phyloP scores from a whole-genome alignment of 2,329 filamentous ascomycete genomes.

The Phaeosphaeriaceae sp. region DNA sequence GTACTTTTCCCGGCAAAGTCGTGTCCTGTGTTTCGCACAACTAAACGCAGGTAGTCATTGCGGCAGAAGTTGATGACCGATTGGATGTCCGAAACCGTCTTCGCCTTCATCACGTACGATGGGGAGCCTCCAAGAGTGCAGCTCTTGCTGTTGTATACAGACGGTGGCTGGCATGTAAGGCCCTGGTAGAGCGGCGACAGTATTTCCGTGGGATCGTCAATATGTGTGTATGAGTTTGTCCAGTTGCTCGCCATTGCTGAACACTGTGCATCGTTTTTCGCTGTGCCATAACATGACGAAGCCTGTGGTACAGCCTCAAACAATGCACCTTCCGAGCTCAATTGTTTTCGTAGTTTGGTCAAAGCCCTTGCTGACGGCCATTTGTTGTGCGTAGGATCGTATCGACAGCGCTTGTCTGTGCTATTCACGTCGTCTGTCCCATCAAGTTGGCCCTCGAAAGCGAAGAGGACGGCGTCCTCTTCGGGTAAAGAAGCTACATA shows the following conservation, averaged over 20 bases:
- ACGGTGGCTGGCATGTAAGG: conserved; percentile 32
- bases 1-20: conserved; percentile 37
- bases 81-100: conserved; percentile 34
- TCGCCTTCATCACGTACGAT: conserved; percentile 31
- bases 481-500: conserved; percentile 27
- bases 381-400: conserved; percentile 26
- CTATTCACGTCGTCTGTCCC: conserved; percentile 13
- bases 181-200: conserved; percentile 39
- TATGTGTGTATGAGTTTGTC: conserved; percentile 25
- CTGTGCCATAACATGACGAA: conserved; percentile 27
- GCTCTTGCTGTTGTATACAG: conserved; percentile 25
- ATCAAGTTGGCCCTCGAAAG: conserved; percentile 24
- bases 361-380: conserved; percentile 35
- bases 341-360: conserved; percentile 26
- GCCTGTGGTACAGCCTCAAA: conserved; percentile 29
- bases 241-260: conserved; percentile 26
- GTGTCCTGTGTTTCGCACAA: conserved; percentile 44
- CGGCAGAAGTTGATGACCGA: conserved; percentile 38
- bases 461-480: conserved; percentile 28
- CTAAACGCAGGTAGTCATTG: conserved; percentile 30
- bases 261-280: conserved; percentile 29
- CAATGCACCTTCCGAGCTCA: conserved; percentile 28
- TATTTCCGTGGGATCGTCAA: conserved; percentile 34
- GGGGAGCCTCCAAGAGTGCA: conserved; percentile 39
- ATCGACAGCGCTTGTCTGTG: conserved; percentile 27